Conservation (phyloP, 2,329 filamentous ascomycete species). For the Curvularia sp. region DNA sequence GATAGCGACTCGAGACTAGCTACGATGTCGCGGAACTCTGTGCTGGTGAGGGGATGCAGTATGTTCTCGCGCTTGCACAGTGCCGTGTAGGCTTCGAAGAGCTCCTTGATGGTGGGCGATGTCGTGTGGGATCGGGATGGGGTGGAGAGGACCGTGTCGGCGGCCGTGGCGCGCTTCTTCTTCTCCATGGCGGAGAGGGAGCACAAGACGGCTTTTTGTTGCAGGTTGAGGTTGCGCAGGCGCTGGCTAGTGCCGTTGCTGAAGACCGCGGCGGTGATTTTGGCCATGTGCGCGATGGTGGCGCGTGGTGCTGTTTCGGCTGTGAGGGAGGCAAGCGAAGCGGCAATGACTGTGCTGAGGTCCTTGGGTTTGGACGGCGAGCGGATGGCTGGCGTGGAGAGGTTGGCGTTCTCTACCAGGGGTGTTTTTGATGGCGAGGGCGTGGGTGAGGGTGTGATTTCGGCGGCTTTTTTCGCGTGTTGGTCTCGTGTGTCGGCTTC, state of each 20-base stretch:
- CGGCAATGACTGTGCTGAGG: constrained; percentile 32
- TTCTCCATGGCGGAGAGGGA: constrained; percentile 87
- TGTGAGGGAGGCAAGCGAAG: constrained; percentile 69
- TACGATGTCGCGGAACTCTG: constrained; percentile 93
- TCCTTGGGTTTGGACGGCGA: constrained; percentile 51
- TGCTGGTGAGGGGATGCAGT: constrained; percentile 85
- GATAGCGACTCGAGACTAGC: constrained; percentile 88
- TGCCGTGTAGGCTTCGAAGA: constrained; percentile 83
- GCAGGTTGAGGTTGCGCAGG: constrained; percentile 86
- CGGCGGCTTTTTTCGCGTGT: constrained; percentile 66
- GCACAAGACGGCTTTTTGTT: constrained; percentile 95
- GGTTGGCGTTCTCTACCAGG: constrained; percentile 81
- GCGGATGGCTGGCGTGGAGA: constrained; percentile 61
- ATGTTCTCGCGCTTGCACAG: constrained; percentile 89
- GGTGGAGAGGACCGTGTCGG: constrained; percentile 44
- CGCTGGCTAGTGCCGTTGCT: constrained; percentile 86
- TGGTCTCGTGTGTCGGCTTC: constrained; percentile 82
- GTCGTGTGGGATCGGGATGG: constrained; percentile 57
- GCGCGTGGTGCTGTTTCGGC: constrained; percentile 84
- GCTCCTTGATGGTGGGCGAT: constrained; percentile 80
- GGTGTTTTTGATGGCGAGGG: constrained; percentile 76
- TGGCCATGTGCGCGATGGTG: constrained; percentile 88
- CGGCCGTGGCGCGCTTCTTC: constrained; percentile 62
- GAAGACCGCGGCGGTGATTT: constrained; percentile 87
- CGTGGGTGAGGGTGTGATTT: constrained; percentile 54